phyloP scores from a whole-genome alignment of 805 yeast species.

The Tetrapisispora iriomotensis region DNA sequence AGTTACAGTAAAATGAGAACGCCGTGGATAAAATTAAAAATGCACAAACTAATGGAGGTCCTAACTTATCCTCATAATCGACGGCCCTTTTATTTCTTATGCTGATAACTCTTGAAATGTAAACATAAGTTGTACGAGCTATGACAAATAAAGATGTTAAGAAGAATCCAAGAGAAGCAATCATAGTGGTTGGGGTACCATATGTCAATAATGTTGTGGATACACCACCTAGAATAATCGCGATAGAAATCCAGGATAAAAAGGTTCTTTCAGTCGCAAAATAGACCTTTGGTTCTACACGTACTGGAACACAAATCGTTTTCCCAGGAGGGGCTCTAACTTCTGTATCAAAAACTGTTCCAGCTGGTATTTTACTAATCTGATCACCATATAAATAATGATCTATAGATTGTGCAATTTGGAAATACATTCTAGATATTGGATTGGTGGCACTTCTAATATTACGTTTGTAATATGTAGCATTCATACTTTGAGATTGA shows the following conservation, averaged over 20 bases:
- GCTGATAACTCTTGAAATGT: slow-evolving; percentile 71
- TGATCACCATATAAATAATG: slow-evolving; percentile 43
- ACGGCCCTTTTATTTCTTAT: slow-evolving; percentile 77
- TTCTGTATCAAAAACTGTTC: slow-evolving; percentile 50
- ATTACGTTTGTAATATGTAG: slow-evolving; percentile 25
- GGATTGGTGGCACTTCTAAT: slow-evolving; percentile 14
- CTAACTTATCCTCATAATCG: slow-evolving; percentile 77
- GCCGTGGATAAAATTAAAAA: slow-evolving; percentile 63
- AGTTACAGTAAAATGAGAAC: slow-evolving; percentile 43
- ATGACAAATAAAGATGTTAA: slow-evolving; percentile 68
- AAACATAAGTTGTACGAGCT: slow-evolving; percentile 59
- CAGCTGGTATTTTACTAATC: slow-evolving; percentile 47
- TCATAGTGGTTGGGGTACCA: slow-evolving; percentile 65
- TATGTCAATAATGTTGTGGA: slow-evolving; percentile 79
- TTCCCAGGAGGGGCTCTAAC: slow-evolving; percentile 81
- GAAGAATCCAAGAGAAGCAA: slow-evolving; percentile 83
- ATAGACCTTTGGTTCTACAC: slow-evolving; percentile 98
- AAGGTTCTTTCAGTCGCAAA: slow-evolving; percentile 96
- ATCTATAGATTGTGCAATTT: slow-evolving; percentile 24
- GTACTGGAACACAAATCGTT: slow-evolving; percentile 80
- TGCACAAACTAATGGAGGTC: slow-evolving; percentile 75
- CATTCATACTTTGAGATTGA: slow-evolving; percentile 20
- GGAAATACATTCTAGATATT: slow-evolving; percentile 15
- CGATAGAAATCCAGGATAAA: slow-evolving; percentile 86
- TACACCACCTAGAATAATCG: slow-evolving; percentile 78